Evolutionary conservation across 305 asterid genomes (phyloP).

Genomic region (Vinca major): DNA sequence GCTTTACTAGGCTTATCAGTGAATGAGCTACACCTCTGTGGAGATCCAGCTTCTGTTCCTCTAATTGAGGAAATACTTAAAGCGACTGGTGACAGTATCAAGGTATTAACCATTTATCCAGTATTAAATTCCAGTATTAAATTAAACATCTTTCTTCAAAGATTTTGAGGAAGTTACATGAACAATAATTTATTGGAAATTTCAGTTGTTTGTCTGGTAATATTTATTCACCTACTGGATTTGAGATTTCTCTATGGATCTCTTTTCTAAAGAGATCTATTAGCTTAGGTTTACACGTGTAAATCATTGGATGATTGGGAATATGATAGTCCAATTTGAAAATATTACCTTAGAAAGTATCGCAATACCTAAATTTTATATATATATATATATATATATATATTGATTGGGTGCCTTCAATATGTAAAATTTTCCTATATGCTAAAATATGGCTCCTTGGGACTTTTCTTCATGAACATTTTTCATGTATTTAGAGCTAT

Average conservation of each 20-base stretch:
- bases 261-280: not conserved
- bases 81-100: constrained; percentile 65
- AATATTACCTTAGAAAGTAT: not conserved
- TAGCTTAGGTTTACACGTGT: not conserved
- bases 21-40: constrained; percentile 86
- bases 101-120: constrained; percentile 32
- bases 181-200: not conserved
- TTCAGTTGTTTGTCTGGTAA: not conserved
- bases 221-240: not conserved
- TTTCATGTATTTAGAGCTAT: not conserved
- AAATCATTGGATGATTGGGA: not conserved
- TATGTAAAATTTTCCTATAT: not conserved
- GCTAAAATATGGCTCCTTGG: not conserved
- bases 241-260: not conserved
- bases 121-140: constrained; percentile 7
- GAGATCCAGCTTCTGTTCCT: constrained; percentile 93
- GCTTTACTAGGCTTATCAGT: constrained; percentile 85
- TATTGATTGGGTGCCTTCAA: not conserved
- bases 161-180: constrained; percentile 4
- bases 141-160: constrained; percentile 7
- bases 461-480: not conserved
- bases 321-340: not conserved
- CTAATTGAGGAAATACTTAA: constrained; percentile 70
- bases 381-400: no score
- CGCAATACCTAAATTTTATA: not conserved